phyloP scores from a whole-genome alignment of 2,329 filamentous ascomycete species.

The Trichoderma afroharzianum region DNA sequence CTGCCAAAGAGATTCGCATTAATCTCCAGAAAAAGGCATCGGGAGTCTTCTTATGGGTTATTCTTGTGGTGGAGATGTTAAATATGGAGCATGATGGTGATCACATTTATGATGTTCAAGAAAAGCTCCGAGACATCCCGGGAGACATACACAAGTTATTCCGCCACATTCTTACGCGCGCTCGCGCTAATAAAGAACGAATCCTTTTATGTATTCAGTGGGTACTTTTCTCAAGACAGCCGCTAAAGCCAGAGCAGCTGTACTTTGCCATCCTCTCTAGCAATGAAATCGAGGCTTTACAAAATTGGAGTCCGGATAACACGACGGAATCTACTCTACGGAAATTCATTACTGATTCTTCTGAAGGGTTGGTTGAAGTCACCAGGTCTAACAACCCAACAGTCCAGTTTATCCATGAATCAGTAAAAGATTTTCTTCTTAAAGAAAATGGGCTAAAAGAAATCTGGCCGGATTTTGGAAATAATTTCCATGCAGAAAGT shows the following conservation, averaged over 20 bases:
- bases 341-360: too few species aligned
- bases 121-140: conserved; percentile 35
- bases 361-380: too few species aligned
- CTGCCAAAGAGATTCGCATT: neutral
- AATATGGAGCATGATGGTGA: conserved; percentile 34
- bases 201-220: conserved; percentile 47
- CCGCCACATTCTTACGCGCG: conserved; percentile 46
- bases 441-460: too few species aligned
- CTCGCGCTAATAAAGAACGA: conserved; percentile 38
- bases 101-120: conserved; percentile 20
- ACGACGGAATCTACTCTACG: too few species aligned
- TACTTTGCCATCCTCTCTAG: conserved; percentile 30
- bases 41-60: conserved; percentile 44
- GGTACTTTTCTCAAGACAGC: conserved; percentile 47
- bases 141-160: conserved; percentile 46
- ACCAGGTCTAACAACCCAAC: too few species aligned
- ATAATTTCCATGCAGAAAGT: too few species aligned
- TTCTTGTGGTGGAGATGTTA: conserved; percentile 37
- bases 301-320: too few species aligned
- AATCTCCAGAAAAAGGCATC: conserved; percentile 36
- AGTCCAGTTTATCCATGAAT: too few species aligned
- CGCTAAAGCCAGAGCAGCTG: conserved; percentile 42
- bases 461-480: too few species aligned
- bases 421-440: too few species aligned
- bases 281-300: too few species aligned